Evolutionary conservation across 1,284 basidiomycete species (phyloP).

Genomic region (Ustilago loliicola): DNA sequence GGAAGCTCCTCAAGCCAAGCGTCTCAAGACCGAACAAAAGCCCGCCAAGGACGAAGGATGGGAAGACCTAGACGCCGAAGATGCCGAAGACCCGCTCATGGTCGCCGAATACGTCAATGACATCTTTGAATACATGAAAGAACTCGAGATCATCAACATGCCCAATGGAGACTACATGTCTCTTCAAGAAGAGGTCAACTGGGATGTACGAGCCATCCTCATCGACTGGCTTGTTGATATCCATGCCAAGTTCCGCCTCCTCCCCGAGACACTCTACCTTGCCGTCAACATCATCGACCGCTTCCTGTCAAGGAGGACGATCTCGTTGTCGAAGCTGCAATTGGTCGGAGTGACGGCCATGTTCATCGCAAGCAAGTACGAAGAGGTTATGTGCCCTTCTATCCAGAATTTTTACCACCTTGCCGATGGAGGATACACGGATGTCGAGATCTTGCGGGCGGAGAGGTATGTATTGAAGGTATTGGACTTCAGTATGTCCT

Average conservation of each 20-base stretch:
- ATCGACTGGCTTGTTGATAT: slow-evolving; percentile 98
- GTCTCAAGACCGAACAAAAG: slow-evolving; percentile 55
- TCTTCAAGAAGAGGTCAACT: slow-evolving; percentile 67
- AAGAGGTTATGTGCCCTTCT: slow-evolving; percentile 93
- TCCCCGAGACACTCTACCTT: slow-evolving; percentile 96
- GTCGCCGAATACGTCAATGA: slow-evolving; percentile 95
- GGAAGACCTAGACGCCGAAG: slow-evolving; percentile 93
- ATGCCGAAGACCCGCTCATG: slow-evolving; percentile 95
- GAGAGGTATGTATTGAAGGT: slow-evolving; percentile 94
- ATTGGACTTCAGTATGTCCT: slow-evolving; percentile 90
- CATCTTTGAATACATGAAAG: slow-evolving; percentile 91
- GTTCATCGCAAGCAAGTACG: slow-evolving; percentile 94
- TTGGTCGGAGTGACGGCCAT: slow-evolving; percentile 94
- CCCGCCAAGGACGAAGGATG: slow-evolving; percentile 74
- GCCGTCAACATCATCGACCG: slow-evolving; percentile 96
- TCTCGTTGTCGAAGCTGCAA: slow-evolving; percentile 92
- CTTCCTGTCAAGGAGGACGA: slow-evolving; percentile 89
- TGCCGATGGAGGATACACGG: slow-evolving; percentile 66
- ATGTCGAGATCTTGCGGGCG: slow-evolving; percentile 73
- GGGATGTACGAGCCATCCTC: slow-evolving; percentile 80
- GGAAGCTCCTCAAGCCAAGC: slow-evolving; percentile 51
- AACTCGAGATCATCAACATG: slow-evolving; percentile 74
- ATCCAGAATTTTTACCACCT: slow-evolving; percentile 82
- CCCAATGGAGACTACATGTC: slow-evolving; percentile 68
- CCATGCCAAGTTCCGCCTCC: slow-evolving; percentile 90